Base-by-base conservation (phyloP, 1,284 basidiomycete species). In the Apiotrichum gracile region DNA sequence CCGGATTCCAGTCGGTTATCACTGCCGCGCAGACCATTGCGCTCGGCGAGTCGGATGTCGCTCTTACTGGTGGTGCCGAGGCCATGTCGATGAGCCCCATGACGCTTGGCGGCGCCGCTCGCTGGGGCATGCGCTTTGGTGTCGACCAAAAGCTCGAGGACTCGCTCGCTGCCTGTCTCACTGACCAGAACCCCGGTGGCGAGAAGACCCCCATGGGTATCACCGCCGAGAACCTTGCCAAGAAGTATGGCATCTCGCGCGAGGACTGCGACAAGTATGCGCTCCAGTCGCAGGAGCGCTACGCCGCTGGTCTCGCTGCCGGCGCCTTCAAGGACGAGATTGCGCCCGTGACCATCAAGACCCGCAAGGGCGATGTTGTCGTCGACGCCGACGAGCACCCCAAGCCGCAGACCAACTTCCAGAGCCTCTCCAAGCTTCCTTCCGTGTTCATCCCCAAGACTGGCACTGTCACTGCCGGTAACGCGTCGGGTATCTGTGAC, bases 131-230 rank as follows among this genome's bases (percentile, higher is more conserved):
- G 48, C 56, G 55, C 34, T 60, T 52, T 61, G 80, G 80, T 14
- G 67, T 79, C 21, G 79, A 81, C 64, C 69, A 80, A 52, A 80
- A 79, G 62, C 71, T 81, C n/a, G 79, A 79, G 51, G 80, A 82
- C 64, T 79, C 77, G 46, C 72, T 82, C 22, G 78, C 79, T 6
- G 78, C 77, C 14, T 74, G 78, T 14, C 65, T 82, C 50, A 74
- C 76, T 1, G 80, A 82, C 60, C 76, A 77, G 61, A 78, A 80
- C 33, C 79, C 80, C 27, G 55, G 77, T 24, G 68, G 71, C 14
- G 53, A 58, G 29, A 68, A 68, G 57, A 78, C 78, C 14, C 77
- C 79, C 5, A 80, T 80, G 79, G 78, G 73, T 22, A 66, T 81
- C 61, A 81, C 80, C 1, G 80, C 80, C n/a, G 79, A 81, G 63